Base-by-base conservation (phyloP, 164 flowering plant genomes). In the Tetrastigma voinierianum region DNA sequence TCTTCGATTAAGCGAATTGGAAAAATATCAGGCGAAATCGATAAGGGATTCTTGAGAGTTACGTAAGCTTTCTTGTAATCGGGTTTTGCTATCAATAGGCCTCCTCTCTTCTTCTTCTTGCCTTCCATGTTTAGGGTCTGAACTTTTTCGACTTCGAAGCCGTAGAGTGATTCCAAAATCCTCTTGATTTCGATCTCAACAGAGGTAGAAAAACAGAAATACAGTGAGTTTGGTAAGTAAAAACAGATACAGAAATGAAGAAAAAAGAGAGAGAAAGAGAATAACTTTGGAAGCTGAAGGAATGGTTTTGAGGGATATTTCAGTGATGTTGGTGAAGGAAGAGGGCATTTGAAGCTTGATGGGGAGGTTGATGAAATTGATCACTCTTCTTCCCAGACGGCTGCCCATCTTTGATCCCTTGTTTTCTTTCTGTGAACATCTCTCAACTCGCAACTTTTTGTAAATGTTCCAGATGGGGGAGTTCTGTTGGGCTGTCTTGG, bases 21-120 rank as follows among this genome's bases (percentile, higher is more conserved):
- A 67, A 62, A 91, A 4, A 87, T 54, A 14, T 91, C 87, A 7
- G 81, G 86, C 20, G 86, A 79, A 1, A 91, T 63, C 2, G 91
- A 87, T 11, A 91, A 71, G 1, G 93, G 89, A 43, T 55, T 67
- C 70, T 65, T 80, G 4, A 89, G 78, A 5, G 90, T 87, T 15
- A 89, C 84, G 68, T 89, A 91, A 9, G 95, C 97, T 65, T 91
- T 91, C 70, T 91, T 91, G 76, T 89, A 91, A 57, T 89, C 90
- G 0, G 95, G 93, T 46, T 79, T 82, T 0, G 93, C 90, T 45
- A 86, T 61, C 46, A 91, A 62, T 1, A 89, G 2, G 9, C 97
- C 93, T 5, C 97, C 95, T 23, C 90, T 75, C 70, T 87, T 86
- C 84, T 84, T 89, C 84, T 85, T 89, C 90, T 91, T 91, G 20